Conservation (phyloP, 345 rosid genomes). For the Xanthoceras sorbifolium region DNA sequence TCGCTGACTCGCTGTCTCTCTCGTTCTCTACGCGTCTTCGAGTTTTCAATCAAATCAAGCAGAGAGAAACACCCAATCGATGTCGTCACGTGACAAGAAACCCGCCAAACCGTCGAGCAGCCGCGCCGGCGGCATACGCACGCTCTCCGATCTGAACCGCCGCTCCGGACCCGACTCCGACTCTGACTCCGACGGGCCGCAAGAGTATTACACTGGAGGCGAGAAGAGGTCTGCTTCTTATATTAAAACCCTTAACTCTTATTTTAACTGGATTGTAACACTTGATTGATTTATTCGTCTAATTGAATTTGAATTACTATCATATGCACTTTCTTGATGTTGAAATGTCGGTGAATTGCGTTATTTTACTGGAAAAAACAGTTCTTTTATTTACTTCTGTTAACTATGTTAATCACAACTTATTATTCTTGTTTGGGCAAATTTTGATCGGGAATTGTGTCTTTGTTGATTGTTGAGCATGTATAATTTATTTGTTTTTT, state of each 20-base stretch:
- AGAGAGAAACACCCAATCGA: constrained; percentile 19
- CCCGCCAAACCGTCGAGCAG: constrained; percentile 63
- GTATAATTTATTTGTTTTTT: no score
- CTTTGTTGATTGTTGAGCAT: not conserved
- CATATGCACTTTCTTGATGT: not conserved
- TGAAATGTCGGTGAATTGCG: not conserved
- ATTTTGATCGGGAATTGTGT: not conserved
- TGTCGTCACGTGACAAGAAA: constrained; percentile 82
- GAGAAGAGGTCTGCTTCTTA: constrained; percentile 74
- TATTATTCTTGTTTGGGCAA: not conserved
- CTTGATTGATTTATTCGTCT: not conserved
- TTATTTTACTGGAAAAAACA: not conserved
- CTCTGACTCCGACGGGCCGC: constrained; percentile 80
- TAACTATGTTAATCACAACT: not conserved
- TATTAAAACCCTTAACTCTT: not conserved
- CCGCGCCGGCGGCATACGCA: constrained; percentile 69
- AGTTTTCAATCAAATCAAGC: not conserved
- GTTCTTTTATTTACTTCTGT: not conserved
- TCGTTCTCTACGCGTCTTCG: not conserved
- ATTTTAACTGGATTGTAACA: not conserved
- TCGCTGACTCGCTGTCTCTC: no score
- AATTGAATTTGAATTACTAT: not conserved
- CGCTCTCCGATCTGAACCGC: constrained; percentile 86
- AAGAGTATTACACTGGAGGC: constrained; percentile 92
- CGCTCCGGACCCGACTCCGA: constrained; percentile 75